Conservation (phyloP, 2,329 filamentous ascomycete genomes). For the Monilinia fructicola region DNA sequence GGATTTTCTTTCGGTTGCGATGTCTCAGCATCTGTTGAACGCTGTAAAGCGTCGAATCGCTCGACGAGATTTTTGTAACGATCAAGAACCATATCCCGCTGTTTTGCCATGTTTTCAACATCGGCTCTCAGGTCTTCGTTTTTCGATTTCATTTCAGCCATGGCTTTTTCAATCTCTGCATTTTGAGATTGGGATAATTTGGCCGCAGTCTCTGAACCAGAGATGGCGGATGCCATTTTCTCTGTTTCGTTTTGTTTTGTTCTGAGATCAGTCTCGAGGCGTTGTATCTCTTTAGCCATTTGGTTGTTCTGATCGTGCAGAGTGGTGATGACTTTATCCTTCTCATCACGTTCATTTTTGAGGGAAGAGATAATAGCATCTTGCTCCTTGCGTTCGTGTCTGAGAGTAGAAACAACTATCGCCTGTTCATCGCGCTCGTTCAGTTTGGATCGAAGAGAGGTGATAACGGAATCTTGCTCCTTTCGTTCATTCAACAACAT, state of each 20-base stretch:
- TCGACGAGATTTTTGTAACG: conserved; percentile 17
- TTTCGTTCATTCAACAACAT: conserved; percentile 16
- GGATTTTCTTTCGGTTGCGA: background rate
- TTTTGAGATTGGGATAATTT: background rate
- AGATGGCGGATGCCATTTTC: background rate
- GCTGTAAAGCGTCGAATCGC: conserved; percentile 10
- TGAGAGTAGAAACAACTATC: background rate
- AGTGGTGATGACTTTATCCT: background rate
- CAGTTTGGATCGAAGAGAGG: conserved; percentile 5
- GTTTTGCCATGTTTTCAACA: conserved; percentile 9
- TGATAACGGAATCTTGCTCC: conserved; percentile 4
- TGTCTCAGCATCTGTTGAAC: conserved; percentile 1
- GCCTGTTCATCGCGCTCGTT: background rate
- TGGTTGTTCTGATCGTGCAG: conserved; percentile 1
- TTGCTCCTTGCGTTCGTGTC: conserved; percentile 1
- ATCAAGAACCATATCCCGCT: conserved; percentile 12
- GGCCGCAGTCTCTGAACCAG: background rate
- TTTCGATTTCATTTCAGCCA: background rate
- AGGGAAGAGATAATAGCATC: conserved; percentile 4
- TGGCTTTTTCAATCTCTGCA: conserved; percentile 1
- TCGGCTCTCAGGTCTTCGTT: conserved; percentile 8
- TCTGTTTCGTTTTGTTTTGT: background rate
- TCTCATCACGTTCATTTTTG: background rate
- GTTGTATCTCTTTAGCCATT: background rate
- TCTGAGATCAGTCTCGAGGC: background rate